Evolutionary conservation across 1,284 basidiomycete genomes (phyloP).

Genomic region (Moniliella sp.): DNA sequence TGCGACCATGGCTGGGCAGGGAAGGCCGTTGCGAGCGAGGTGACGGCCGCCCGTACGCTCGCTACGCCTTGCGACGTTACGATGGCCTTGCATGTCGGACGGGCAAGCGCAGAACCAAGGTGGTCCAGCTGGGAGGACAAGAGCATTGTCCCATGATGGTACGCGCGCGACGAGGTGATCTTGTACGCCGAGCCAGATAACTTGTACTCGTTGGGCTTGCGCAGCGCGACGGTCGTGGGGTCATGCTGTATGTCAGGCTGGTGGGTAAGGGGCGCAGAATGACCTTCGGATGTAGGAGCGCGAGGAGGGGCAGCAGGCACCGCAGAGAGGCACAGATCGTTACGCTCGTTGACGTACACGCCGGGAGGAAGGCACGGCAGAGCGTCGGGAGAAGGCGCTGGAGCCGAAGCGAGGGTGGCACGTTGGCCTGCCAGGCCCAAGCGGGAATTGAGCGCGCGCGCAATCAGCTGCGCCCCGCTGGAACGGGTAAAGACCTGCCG

Average conservation of each 20-base stretch:
- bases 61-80: constrained; percentile 57
- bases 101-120: constrained; percentile 29
- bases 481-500: constrained; percentile 58
- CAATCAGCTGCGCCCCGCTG: constrained; percentile 55
- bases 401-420: no score
- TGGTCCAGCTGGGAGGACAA: constrained; percentile 37
- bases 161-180: constrained; percentile 68
- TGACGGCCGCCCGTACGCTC: constrained; percentile 75
- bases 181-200: constrained; percentile 96
- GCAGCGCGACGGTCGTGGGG: constrained; percentile 13
- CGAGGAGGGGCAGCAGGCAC: constrained; percentile 44
- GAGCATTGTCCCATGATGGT: constrained; percentile 98
- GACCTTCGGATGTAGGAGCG: neutral
- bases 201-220: constrained; percentile 36
- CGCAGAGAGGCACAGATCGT: constrained; percentile 43
- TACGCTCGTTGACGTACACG: constrained; percentile 55
- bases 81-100: constrained; percentile 55
- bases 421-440: neutral
- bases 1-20: constrained; percentile 41
- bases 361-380: constrained; percentile 2
- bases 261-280: no score
- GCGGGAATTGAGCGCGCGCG: constrained; percentile 54
- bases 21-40: constrained; percentile 49
- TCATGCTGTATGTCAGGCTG: no score
- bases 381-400: neutral